Conservation (phyloP, 768 basidiomycete species). For the Termitomyces sp. region DNA sequence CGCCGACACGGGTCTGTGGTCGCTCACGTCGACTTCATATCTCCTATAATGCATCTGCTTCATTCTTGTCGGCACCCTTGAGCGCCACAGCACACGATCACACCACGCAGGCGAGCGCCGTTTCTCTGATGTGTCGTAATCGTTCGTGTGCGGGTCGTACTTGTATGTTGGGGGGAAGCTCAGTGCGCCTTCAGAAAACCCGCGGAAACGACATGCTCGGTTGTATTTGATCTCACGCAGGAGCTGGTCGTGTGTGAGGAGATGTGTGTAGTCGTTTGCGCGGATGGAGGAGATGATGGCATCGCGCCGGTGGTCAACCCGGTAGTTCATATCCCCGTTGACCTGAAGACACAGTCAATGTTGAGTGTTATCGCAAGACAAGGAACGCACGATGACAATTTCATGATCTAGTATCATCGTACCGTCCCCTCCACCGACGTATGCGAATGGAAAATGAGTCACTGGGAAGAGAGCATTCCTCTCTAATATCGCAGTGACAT, state of each 20-base stretch:
- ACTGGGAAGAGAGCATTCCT: constrained; percentile 63
- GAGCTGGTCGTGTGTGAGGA: constrained; percentile 82
- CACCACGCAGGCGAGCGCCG: constrained; percentile 92
- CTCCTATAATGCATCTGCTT: constrained; percentile 65
- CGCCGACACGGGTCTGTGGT: constrained; percentile 86
- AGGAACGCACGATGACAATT: constrained; percentile 69
- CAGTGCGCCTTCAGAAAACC: constrained; percentile 78
- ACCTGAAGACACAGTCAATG: constrained; percentile 36
- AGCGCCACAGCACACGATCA: constrained; percentile 84
- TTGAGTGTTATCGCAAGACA: not conserved
- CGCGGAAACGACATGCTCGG: constrained; percentile 79
- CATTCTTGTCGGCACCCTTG: constrained; percentile 51
- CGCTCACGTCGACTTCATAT: constrained; percentile 84
- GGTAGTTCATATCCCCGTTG: constrained; percentile 95
- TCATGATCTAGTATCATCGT: constrained; percentile 94
- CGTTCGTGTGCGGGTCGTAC: constrained; percentile 73
- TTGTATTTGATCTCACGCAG: constrained; percentile 85
- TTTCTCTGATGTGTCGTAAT: constrained; percentile 89
- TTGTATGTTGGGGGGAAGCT: constrained; percentile 92
- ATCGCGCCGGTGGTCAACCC: constrained; percentile 90
- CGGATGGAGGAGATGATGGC: constrained; percentile 66
- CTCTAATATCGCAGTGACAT: constrained; percentile 84
- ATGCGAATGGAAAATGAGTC: constrained; percentile 54
- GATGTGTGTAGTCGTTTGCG: constrained; percentile 54
- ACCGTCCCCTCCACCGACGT: constrained; percentile 89